Conservation (phyloP, 768 basidiomycete genomes). For the Lactifluus hygrophoroides region DNA sequence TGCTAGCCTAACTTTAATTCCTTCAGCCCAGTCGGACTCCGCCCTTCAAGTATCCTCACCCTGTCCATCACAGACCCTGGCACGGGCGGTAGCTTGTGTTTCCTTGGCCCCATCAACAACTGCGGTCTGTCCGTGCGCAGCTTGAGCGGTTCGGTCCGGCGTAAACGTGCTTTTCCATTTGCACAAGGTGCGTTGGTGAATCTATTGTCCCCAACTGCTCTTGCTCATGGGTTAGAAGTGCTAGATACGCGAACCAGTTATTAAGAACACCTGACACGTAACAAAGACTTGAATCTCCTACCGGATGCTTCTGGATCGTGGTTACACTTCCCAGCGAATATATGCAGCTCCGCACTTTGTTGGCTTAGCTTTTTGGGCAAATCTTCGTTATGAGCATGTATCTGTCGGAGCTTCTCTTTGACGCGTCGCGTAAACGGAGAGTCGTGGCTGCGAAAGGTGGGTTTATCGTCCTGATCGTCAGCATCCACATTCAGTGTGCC, state of each 20-base stretch:
- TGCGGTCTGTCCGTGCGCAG: neutral
- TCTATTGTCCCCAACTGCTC: neutral
- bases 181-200: neutral
- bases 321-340: neutral
- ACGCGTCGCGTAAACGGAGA: conserved; percentile 39
- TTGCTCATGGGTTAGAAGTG: neutral
- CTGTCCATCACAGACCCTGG: conserved; percentile 16
- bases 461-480: neutral
- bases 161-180: neutral
- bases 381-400: neutral
- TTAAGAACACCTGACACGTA: neutral
- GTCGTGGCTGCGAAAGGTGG: conserved; percentile 20
- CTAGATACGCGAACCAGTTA: neutral
- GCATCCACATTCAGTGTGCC: neutral
- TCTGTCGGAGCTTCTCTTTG: conserved; percentile 31
- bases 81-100: neutral
- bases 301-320: neutral
- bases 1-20: neutral
- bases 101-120: conserved; percentile 1
- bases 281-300: neutral
- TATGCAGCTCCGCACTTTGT: neutral
- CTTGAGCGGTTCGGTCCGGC: neutral
- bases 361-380: neutral
- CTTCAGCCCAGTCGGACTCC: neutral
- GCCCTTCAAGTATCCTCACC: conserved; percentile 13